Conservation (phyloP, 768 basidiomycete genomes). For the Tylopilus plumbeoviolaceoides region DNA sequence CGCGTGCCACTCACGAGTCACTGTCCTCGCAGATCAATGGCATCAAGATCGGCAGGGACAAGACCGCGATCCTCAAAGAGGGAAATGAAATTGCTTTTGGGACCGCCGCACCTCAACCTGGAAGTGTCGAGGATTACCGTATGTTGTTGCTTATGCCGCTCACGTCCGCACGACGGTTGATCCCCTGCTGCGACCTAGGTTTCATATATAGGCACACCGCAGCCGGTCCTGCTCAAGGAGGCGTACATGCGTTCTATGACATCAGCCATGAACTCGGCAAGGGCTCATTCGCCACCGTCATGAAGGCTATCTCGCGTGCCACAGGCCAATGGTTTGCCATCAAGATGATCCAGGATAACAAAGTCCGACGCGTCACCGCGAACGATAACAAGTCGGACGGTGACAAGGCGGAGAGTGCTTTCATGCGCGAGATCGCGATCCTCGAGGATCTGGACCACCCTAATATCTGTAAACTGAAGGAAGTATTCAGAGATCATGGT, state of each 20-base stretch:
- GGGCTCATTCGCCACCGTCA: conserved; percentile 89
- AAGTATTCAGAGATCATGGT: conserved; percentile 67
- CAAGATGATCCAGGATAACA: conserved; percentile 71
- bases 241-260: conserved; percentile 65
- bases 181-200: conserved; percentile 35
- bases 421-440: conserved; percentile 75
- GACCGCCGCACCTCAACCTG: conserved; percentile 42
- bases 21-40: conserved; percentile 35
- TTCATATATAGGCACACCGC: conserved; percentile 71
- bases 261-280: conserved; percentile 72
- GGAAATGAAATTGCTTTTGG: conserved; percentile 92
- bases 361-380: conserved; percentile 39
- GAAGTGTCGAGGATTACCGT: conserved; percentile 72
- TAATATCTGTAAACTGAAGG: conserved; percentile 77
- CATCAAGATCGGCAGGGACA: conserved; percentile 36
- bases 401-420: conserved; percentile 33
- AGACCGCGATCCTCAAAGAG: conserved; percentile 40
- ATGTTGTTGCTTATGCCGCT: conserved; percentile 26
- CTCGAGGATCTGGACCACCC: conserved; percentile 72
- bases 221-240: conserved; percentile 42
- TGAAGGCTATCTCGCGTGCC: conserved; percentile 68
- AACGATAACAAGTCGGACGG: conserved; percentile 29
- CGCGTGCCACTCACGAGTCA: conserved; percentile 8
- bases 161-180: background rate
- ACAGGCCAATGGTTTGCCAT: conserved; percentile 80